A percentile compares a stretch with the other conserved stretches of the same genome.
phyloP scores from a whole-genome alignment of 345 rosid genomes.

The Zanthoxylum bungeanum region DNA sequence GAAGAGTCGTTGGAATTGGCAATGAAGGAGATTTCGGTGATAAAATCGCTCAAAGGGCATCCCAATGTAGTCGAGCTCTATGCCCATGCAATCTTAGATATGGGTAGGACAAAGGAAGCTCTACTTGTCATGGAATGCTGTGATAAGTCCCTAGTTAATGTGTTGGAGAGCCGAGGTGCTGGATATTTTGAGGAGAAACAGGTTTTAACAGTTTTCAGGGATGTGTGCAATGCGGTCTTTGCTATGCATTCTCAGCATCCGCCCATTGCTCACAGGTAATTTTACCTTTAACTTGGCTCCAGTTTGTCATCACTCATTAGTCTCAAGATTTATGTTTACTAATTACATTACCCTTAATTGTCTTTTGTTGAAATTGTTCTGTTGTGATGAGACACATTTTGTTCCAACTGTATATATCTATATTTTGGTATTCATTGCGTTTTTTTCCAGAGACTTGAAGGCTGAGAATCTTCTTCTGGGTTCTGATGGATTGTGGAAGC shows the following conservation, averaged over 20 bases:
- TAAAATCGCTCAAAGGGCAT: conserved; percentile 85
- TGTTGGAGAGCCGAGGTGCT: conserved; percentile 78
- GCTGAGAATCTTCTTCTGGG: conserved; percentile 88
- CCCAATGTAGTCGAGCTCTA: conserved; percentile 75
- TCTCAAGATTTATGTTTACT: neutral
- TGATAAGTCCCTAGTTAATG: conserved; percentile 79
- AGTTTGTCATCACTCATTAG: neutral
- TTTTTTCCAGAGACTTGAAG: conserved; percentile 79
- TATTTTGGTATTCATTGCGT: neutral
- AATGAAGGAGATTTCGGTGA: conserved; percentile 75
- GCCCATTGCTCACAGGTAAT: conserved; percentile 89
- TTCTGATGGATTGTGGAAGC: conserved; percentile 77
- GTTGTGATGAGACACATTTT: neutral
- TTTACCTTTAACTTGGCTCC: neutral
- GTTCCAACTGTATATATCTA: neutral
- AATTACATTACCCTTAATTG: neutral
- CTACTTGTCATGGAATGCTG: conserved; percentile 91
- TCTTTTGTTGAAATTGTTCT: neutral
- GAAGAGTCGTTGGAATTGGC: conserved; percentile 74
- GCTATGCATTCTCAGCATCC: conserved; percentile 95
- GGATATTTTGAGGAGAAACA: conserved; percentile 89
- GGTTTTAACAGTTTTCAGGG: conserved; percentile 68
- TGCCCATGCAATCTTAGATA: conserved; percentile 69
- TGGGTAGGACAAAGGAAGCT: conserved; percentile 94
- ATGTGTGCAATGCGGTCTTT: conserved; percentile 90